Base-by-base conservation (phyloP, 2,329 filamentous ascomycete genomes). In the Venturiaceae sp. region DNA sequence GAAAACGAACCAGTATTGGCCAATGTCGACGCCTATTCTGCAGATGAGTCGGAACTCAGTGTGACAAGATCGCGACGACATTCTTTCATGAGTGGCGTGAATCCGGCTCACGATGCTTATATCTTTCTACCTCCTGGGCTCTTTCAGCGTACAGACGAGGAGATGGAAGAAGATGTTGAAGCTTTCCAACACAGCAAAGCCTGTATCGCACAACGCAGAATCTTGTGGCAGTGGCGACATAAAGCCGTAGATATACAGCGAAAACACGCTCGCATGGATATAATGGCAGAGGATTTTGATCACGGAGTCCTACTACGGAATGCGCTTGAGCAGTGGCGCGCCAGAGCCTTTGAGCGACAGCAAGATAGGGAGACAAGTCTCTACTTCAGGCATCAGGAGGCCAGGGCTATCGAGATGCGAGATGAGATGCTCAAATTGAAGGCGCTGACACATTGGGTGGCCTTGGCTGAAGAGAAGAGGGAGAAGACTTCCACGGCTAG, bases 401-500 rank as follows among this genome's bases (percentile, higher is more conserved):
- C 72, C 55, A 80, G 83, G 50, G 86, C 86, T 32, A 76, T 74
- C 1, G 80, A 81, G 63, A 85, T 85, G 50, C 81, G 87, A 60
- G 79, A 87, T 66, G 72, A 87, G 11, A 86, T 83, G 64, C 75
- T 90, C 6, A 70, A 86, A 59, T 81, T 78, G 3, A 85, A 83
- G 67, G 80, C 82, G 2, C 84, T 89, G 59, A 80, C 77, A 1
- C 83, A 87, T 62, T 95, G 90, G 90, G 80, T 81, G 11, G 79
- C 81, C 58, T 76, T 80, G 55, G 80, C 87, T 11, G 79, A 78
- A 5, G 83, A 88, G 14, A 83, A 89, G 65, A 75, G 84, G 16
- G 79, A 83, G 62, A 80, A 83, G 41, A 89, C 87, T 3, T 82
- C 81, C 4, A 77, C 83, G 44, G 89, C 88, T 21, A 80, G 87